phyloP scores from a whole-genome alignment of 129 eudicot genomes.

The Ambrosia trifida region DNA sequence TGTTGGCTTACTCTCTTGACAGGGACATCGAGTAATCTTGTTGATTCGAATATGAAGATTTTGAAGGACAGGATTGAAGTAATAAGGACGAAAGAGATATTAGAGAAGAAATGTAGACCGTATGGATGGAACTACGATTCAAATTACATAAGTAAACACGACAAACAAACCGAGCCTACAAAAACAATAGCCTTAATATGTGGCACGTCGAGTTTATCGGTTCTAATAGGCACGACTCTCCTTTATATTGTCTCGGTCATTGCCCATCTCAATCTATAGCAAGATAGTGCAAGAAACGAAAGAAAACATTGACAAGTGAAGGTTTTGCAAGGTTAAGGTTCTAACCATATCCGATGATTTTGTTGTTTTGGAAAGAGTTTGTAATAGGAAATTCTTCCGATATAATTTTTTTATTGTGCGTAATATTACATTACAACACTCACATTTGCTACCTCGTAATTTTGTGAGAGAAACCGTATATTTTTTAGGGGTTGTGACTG shows the following conservation, averaged over 20 bases:
- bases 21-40: conserved; percentile 41
- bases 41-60: conserved; percentile 34
- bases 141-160: conserved; percentile 19
- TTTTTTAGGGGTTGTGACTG: too few species aligned
- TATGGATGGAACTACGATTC: conserved; percentile 33
- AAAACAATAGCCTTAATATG: conserved; percentile 29
- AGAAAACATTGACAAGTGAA: background rate
- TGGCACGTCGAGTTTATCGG: conserved; percentile 39
- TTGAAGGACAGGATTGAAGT: conserved; percentile 37
- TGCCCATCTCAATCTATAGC: conserved; percentile 35
- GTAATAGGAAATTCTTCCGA: conserved; percentile 3
- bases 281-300: background rate
- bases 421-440: too few species aligned
- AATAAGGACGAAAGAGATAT: conserved; percentile 33
- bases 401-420: too few species aligned
- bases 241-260: conserved; percentile 42
- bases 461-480: too few species aligned
- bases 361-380: background rate
- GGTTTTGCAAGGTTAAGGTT: too few species aligned
- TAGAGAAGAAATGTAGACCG: conserved; percentile 26
- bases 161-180: conserved; percentile 13
- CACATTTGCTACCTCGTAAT: too few species aligned
- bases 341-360: background rate
- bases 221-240: conserved; percentile 27
- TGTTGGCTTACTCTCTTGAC: too few species aligned